Conservation (phyloP, 345 rosid genomes). For the Cardamine resedifolia region DNA sequence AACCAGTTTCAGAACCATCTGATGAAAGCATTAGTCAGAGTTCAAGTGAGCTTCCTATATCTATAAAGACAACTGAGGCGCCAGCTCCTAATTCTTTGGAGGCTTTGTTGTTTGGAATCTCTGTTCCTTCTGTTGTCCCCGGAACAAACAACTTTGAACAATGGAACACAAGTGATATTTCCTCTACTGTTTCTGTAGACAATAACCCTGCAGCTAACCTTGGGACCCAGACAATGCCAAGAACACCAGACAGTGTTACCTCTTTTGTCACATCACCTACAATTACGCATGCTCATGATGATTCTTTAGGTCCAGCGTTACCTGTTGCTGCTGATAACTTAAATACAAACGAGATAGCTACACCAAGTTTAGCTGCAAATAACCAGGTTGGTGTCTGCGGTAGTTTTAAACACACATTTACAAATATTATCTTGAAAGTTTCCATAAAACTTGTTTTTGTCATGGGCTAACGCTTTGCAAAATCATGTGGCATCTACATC, state of each 20-base stretch:
- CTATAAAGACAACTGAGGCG: slow-evolving; percentile 32
- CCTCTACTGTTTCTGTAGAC: slow-evolving; percentile 28
- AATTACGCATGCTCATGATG: slow-evolving; percentile 30
- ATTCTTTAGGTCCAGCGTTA: slow-evolving; percentile 25
- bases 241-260: slow-evolving; percentile 11
- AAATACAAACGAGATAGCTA: slow-evolving; percentile 24
- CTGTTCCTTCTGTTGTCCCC: slow-evolving; percentile 41
- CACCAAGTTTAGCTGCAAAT: slow-evolving; percentile 23
- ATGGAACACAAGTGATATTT: slow-evolving; percentile 17
- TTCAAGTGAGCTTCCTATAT: slow-evolving; percentile 32
- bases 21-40: slow-evolving; percentile 36
- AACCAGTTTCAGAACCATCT: slow-evolving; percentile 32
- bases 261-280: slow-evolving; percentile 35
- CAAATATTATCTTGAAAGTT: neutral
- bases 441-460: neutral
- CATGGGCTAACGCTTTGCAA: slow-evolving; percentile 32
- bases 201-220: slow-evolving; percentile 23
- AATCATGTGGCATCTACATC: slow-evolving; percentile 27
- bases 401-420: neutral
- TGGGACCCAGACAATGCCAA: slow-evolving; percentile 16
- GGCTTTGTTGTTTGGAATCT: slow-evolving; percentile 54
- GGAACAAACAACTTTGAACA: slow-evolving; percentile 14
- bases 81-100: slow-evolving; percentile 58
- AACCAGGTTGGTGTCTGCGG: slow-evolving; percentile 44
- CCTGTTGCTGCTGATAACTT: slow-evolving; percentile 23